phyloP scores from a whole-genome alignment of 306 rosid genomes.

The Rubus parviflorus region DNA sequence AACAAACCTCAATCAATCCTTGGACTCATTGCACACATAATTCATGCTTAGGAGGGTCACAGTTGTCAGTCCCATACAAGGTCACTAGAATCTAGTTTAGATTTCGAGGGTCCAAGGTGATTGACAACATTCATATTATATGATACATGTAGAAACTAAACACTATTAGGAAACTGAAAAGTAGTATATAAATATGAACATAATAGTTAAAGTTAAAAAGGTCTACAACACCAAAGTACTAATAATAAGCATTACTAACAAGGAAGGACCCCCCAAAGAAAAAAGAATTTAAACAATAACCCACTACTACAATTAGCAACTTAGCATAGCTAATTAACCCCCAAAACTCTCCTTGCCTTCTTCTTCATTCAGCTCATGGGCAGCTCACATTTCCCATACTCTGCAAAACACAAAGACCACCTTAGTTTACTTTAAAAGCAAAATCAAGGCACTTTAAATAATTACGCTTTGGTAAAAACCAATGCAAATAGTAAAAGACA shows the following conservation, averaged over 20 bases:
- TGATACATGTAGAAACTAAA: not conserved
- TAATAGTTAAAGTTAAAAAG: conserved; percentile 6
- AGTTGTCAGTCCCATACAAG: too few species aligned
- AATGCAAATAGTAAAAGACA: not conserved
- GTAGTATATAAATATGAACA: conserved; percentile 22
- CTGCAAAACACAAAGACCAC: conserved; percentile 40
- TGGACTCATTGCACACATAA: too few species aligned
- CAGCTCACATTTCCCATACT: conserved; percentile 73
- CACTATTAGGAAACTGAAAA: conserved; percentile 2
- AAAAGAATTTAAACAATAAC: conserved; percentile 5
- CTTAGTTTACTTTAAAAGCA: not conserved
- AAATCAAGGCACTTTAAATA: not conserved
- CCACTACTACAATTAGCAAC: conserved; percentile 9
- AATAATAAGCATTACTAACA: not conserved
- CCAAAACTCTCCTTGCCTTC: not conserved
- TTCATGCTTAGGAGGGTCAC: too few species aligned
- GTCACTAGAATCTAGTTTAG: not conserved
- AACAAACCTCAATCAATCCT: too few species aligned
- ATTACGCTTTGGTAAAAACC: not conserved
- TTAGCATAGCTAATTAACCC: not conserved
- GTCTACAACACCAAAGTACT: not conserved
- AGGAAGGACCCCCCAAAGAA: not conserved
- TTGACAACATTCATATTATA: not conserved
- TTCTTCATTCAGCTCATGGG: conserved; percentile 56
- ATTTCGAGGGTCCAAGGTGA: not conserved